Conservation (phyloP, 2,329 filamentous ascomycete genomes). For the Cylindrodendrum hubeiense region DNA sequence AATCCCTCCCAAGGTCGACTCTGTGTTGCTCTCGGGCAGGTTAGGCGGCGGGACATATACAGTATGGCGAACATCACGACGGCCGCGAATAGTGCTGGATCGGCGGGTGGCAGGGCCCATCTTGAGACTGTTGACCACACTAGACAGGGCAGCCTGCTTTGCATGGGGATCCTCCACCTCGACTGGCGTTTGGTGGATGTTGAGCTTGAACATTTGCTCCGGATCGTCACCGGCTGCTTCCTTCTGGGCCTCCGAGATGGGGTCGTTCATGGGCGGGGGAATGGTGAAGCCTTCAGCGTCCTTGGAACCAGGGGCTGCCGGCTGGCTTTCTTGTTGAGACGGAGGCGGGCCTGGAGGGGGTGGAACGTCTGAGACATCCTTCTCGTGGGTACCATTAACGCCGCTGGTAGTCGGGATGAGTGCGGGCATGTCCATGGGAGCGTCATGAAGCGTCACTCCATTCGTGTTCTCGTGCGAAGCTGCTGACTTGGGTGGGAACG, state of each 20-base stretch:
- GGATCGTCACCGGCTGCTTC: conserved; percentile 70
- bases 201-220: conserved; percentile 82
- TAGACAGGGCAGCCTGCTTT: conserved; percentile 79
- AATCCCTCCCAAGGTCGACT: conserved; percentile 33
- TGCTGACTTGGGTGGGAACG: conserved; percentile 31
- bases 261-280: conserved; percentile 72
- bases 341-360: conserved; percentile 66
- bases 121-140: conserved; percentile 79
- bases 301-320: conserved; percentile 59
- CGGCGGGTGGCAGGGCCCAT: conserved; percentile 75
- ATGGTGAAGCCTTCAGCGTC: conserved; percentile 84
- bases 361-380: conserved; percentile 64
- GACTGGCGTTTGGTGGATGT: conserved; percentile 83
- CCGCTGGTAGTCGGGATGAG: conserved; percentile 47
- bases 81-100: conserved; percentile 83
- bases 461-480: conserved; percentile 59
- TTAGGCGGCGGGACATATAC: conserved; percentile 76
- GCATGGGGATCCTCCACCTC: conserved; percentile 82
- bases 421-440: conserved; percentile 47
- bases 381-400: conserved; percentile 61
- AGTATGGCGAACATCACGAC: conserved; percentile 92
- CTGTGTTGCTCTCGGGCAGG: conserved; percentile 49
- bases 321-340: conserved; percentile 54
- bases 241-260: conserved; percentile 79
- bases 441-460: conserved; percentile 53